A percentile compares a stretch with the other conserved stretches of the same genome.
Evolutionary conservation across 768 basidiomycete genomes (phyloP).

Genomic region (Paxillus ammoniavirescens): DNA sequence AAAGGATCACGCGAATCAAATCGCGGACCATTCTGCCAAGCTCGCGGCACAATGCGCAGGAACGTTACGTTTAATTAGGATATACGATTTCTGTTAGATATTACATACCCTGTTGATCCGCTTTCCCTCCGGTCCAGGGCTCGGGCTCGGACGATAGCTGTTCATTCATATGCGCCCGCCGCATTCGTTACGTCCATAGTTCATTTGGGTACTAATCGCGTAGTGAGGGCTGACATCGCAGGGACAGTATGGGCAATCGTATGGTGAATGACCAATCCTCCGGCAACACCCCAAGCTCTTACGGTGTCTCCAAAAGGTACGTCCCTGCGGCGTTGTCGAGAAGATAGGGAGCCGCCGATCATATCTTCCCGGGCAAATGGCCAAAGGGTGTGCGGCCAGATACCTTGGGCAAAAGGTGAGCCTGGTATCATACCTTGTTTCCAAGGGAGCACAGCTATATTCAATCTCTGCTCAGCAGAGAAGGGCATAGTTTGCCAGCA

Average conservation of each 20-base stretch:
- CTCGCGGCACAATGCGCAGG: slow-evolving; percentile 19
- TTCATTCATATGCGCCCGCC: slow-evolving; percentile 30
- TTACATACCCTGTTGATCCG: slow-evolving; percentile 1
- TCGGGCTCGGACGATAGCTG: slow-evolving; percentile 27
- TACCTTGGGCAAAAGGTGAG: slow-evolving; percentile 19
- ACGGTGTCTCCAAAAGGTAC: background rate
- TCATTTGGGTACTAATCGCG: background rate
- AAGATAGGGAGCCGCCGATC: background rate
- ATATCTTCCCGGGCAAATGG: background rate
- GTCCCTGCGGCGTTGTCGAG: background rate
- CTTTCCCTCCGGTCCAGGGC: slow-evolving; percentile 14
- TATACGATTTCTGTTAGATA: background rate
- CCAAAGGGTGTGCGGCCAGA: slow-evolving; percentile 2
- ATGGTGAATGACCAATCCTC: background rate
- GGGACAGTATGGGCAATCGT: background rate
- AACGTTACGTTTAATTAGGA: background rate
- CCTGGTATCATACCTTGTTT: slow-evolving; percentile 31
- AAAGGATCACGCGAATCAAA: slow-evolving; percentile 2
- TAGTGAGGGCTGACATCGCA: background rate
- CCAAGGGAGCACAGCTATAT: slow-evolving; percentile 27
- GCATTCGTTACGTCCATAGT: slow-evolving; percentile 22
- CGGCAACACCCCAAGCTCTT: background rate
- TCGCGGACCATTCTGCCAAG: slow-evolving; percentile 15
- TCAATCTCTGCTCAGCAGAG: slow-evolving; percentile 22
- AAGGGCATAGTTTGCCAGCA: background rate